Conservation (phyloP, 2,329 filamentous ascomycete genomes). For the Metarhizium anisopliae region DNA sequence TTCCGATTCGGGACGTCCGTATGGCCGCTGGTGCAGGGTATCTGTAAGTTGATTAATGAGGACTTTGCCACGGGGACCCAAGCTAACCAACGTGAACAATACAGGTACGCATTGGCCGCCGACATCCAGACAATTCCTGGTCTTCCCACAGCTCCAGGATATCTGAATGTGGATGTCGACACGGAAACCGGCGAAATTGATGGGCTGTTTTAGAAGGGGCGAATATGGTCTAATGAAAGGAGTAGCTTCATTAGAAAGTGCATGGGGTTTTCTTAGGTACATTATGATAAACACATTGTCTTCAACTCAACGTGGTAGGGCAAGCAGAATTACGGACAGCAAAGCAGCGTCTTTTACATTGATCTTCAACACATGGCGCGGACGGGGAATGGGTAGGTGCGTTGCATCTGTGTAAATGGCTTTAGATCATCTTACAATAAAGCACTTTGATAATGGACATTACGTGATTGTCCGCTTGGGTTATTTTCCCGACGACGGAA, state of each 20-base stretch:
- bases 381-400: neutral
- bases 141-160: conserved; percentile 87
- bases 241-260: neutral
- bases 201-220: conserved; percentile 65
- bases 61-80: neutral
- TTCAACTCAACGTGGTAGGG: conserved; percentile 7
- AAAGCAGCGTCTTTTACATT: neutral
- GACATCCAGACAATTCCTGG: conserved; percentile 98
- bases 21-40: conserved; percentile 93
- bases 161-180: conserved; percentile 85
- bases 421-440: neutral
- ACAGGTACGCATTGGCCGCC: conserved; percentile 80
- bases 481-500: too few species aligned
- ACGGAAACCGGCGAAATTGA: conserved; percentile 77
- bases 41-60: conserved; percentile 48
- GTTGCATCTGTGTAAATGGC: neutral
- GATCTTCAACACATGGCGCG: conserved; percentile 4
- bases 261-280: neutral
- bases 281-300: neutral
- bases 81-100: conserved; percentile 22
- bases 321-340: neutral
- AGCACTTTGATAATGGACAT: too few species aligned
- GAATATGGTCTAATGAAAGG: neutral
- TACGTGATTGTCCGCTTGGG: neutral
- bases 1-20: conserved; percentile 88